Conservation (phyloP, 352 stramenopile species). For the Phytophthora crassamura region DNA sequence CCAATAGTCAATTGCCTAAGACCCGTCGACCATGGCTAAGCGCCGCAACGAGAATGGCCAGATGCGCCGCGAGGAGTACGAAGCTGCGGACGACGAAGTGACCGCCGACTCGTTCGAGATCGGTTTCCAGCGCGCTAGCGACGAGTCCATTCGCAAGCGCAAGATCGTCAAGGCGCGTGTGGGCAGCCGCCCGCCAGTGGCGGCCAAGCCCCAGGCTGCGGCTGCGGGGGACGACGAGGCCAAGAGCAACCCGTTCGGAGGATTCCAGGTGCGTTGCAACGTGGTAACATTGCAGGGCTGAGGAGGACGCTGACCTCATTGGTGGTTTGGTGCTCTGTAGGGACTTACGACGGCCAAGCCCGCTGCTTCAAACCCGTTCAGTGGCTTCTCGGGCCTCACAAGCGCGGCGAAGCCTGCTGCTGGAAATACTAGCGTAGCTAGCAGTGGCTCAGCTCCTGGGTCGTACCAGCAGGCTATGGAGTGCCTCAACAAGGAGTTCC, state of each 20-base stretch:
- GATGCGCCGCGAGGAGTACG: constrained; percentile 88
- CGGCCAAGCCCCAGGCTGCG: constrained; percentile 24
- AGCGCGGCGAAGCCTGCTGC: constrained; percentile 5
- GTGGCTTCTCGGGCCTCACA: constrained; percentile 67
- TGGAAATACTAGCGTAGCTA: constrained; percentile 6
- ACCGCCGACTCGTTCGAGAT: constrained; percentile 55
- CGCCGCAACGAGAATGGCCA: constrained; percentile 86
- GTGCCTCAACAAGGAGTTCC: constrained; percentile 83
- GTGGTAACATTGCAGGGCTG: neutral
- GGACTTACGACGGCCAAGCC: constrained; percentile 41
- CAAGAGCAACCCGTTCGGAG: constrained; percentile 51
- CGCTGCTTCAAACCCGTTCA: constrained; percentile 63
- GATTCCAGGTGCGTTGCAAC: constrained; percentile 44
- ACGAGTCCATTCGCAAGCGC: constrained; percentile 72
- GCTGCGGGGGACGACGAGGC: constrained; percentile 7
- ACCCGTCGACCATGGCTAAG: constrained; percentile 71
- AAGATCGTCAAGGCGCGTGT: constrained; percentile 82
- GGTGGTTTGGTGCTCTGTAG: constrained; percentile 13
- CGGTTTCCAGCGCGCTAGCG: constrained; percentile 76
- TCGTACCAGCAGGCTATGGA: constrained; percentile 84
- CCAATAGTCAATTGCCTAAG: too few relatives aligned
- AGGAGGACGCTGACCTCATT: neutral
- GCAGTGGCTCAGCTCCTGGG: constrained; percentile 9
- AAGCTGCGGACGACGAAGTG: constrained; percentile 58
- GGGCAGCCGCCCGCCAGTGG: constrained; percentile 21